Percentiles rank a stretch among this genome's conserved stretches.
These are phyloP conservation scores for Aspergillus jensenii DNA, from an alignment of 2,329 filamentous ascomycete genomes.

Conservation along the genomic window DNA sequence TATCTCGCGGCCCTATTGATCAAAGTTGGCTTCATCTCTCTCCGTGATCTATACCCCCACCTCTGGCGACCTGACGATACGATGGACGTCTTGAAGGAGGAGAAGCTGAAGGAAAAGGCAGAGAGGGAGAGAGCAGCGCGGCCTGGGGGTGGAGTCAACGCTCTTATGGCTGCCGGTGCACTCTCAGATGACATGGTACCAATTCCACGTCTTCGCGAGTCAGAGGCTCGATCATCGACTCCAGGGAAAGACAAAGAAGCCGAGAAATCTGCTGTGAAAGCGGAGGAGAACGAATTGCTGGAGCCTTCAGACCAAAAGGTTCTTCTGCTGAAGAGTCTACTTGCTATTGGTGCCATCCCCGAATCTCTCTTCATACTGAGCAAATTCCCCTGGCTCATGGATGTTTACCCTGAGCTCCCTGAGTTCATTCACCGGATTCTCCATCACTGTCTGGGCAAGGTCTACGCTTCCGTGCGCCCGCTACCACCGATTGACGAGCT, in stretches of 20 bases:
- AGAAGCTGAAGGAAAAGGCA: conserved; percentile 71
- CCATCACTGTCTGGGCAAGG: conserved; percentile 75
- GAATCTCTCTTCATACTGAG: conserved; percentile 91
- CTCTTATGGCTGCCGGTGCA: conserved; percentile 81
- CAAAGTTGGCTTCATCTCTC: conserved; percentile 94
- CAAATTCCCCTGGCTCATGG: conserved; percentile 87
- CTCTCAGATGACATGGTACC: conserved; percentile 75
- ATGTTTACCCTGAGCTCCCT: conserved; percentile 78
- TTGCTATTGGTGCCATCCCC: conserved; percentile 88
- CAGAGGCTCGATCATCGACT: conserved; percentile 52
- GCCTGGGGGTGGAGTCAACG: conserved; percentile 74
- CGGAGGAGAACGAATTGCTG: conserved; percentile 54
- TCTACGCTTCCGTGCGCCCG: conserved; percentile 60
- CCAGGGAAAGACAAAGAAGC: conserved; percentile 55
- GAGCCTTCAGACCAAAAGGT: conserved; percentile 88
- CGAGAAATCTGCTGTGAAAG: conserved; percentile 38
- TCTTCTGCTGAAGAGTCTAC: conserved; percentile 74
- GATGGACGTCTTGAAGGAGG: conserved; percentile 73
- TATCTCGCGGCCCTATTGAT: conserved; percentile 89
- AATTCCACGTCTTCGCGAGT: conserved; percentile 52
- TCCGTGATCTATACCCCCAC: conserved; percentile 88
- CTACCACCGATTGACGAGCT: conserved; percentile 42
- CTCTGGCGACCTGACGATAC: conserved; percentile 80
- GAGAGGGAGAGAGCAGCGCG: conserved; percentile 72
- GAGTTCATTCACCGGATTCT: conserved; percentile 82